Percentiles rank a stretch among this genome's conserved stretches.
Conservation (phyloP, 257 asterid species). For the Plantago elongata region DNA sequence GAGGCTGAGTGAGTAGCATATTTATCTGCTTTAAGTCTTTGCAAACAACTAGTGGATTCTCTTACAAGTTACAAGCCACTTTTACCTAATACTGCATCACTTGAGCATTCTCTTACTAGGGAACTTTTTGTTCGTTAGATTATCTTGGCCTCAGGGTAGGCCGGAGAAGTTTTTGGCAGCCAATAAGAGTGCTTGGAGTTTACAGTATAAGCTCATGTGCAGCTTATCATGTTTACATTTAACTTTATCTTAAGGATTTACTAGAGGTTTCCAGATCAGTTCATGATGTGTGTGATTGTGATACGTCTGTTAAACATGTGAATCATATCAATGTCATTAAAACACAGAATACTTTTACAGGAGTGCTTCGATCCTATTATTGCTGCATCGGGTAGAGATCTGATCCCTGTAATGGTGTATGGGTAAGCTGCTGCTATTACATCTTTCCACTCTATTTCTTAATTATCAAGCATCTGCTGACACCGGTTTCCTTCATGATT, state of each 20-base stretch:
- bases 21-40: too few relatives aligned
- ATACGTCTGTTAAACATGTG: background rate
- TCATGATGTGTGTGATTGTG: background rate
- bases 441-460: background rate
- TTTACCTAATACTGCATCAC: too few relatives aligned
- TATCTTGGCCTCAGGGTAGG: too few relatives aligned
- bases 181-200: too few relatives aligned
- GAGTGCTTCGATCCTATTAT: constrained; percentile 98
- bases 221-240: background rate
- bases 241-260: background rate
- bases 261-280: background rate
- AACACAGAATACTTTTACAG: constrained; percentile 40
- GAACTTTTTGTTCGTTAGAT: too few relatives aligned
- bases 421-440: constrained; percentile 55
- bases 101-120: too few relatives aligned
- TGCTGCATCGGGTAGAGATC: constrained; percentile 94
- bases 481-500: too few relatives aligned
- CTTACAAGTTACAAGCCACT: too few relatives aligned
- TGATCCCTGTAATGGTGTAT: constrained; percentile 97
- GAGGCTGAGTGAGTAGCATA: too few relatives aligned
- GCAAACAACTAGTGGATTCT: too few relatives aligned
- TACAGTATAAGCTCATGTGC: background rate
- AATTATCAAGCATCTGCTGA: background rate
- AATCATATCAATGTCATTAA: background rate
- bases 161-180: too few relatives aligned